Base-by-base conservation (phyloP, 331 rosid species). In the Arachis monticola region DNA sequence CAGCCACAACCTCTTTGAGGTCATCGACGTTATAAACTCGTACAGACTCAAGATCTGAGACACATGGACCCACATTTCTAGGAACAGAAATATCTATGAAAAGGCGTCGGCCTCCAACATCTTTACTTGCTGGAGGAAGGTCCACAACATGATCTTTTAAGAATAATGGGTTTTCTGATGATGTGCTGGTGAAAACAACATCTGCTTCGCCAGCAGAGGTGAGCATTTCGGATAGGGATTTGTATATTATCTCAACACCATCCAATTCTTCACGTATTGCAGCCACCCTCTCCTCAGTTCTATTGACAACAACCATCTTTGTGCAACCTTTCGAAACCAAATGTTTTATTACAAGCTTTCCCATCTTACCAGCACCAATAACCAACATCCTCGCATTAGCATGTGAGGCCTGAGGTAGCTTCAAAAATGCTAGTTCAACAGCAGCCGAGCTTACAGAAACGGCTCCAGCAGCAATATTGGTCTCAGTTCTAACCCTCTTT, bases 401-500 rank as follows among this genome's bases (percentile, higher is more conserved):
- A 76, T 86, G 90, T 3, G 93, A 88, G 48, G 83, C 42, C 75
- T 79, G 87, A 12, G 97, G 97, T 75, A 95, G 87, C 87, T 95
- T 95, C 97, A 92, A 88, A 56, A 77, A 80, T 74, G 97, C 97
- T 80, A 95, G 82, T 79, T 95, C 99, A 7, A 92, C 99, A 52
- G 99, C 97, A 64, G 97, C 99, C 52, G 96, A 95, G 82, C 99
- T 95, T 35, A 95, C 99, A 64, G 97, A 95, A 79, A 95, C 99
- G 40, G 99, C 97, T 67, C 99, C 99, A 47, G 97, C 85, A 50
- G 99, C 97, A 60, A 95, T 95, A 83, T 95, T 92, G 5, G 97
- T 95, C 85, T 95, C 97, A 8, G 93, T 88, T 83, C 99, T 87
- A 47, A 95, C 99, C 80, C 99, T 89, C 82, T 95, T 95, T 75